Percentiles rank a stretch among this genome's conserved stretches.
phyloP scores from a whole-genome alignment of 805 yeast genomes.

The baker's yeast (Saccharomyces cerevisiae) region DNA sequence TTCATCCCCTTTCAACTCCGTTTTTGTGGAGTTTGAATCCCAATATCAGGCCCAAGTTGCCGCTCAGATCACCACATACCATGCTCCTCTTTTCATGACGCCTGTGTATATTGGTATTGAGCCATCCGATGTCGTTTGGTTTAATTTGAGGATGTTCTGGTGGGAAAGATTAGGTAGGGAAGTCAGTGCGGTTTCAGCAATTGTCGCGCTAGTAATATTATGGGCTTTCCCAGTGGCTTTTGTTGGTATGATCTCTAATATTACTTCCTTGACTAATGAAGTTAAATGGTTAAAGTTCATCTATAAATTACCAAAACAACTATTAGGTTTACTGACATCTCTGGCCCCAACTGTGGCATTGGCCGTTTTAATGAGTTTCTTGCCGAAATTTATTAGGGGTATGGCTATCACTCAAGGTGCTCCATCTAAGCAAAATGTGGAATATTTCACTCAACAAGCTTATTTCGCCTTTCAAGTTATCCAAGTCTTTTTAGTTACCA shows the following conservation, averaged over 20 bases:
- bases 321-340: slow-evolving; percentile 61
- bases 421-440: slow-evolving; percentile 49
- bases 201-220: slow-evolving; percentile 46
- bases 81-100: slow-evolving; percentile 53
- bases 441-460: slow-evolving; percentile 56
- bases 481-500: slow-evolving; percentile 64
- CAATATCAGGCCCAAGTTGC: slow-evolving; percentile 74
- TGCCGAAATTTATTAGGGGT: slow-evolving; percentile 56
- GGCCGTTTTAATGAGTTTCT: slow-evolving; percentile 54
- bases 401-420: slow-evolving; percentile 57
- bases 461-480: slow-evolving; percentile 64
- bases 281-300: slow-evolving; percentile 49
- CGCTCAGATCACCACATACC: slow-evolving; percentile 53
- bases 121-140: slow-evolving; percentile 60
- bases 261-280: slow-evolving; percentile 52
- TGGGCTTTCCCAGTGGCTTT: slow-evolving; percentile 79
- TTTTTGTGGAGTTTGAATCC: slow-evolving; percentile 69
- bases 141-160: slow-evolving; percentile 70
- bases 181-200: slow-evolving; percentile 43
- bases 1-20: slow-evolving; percentile 62
- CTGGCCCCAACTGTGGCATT: slow-evolving; percentile 60
- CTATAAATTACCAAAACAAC: slow-evolving; percentile 42
- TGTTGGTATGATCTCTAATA: slow-evolving; percentile 66
- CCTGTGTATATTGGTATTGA: slow-evolving; percentile 57
- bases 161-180: slow-evolving; percentile 61